phyloP scores from a whole-genome alignment of 2,329 filamentous ascomycete genomes.

The Bertia moriformis region DNA sequence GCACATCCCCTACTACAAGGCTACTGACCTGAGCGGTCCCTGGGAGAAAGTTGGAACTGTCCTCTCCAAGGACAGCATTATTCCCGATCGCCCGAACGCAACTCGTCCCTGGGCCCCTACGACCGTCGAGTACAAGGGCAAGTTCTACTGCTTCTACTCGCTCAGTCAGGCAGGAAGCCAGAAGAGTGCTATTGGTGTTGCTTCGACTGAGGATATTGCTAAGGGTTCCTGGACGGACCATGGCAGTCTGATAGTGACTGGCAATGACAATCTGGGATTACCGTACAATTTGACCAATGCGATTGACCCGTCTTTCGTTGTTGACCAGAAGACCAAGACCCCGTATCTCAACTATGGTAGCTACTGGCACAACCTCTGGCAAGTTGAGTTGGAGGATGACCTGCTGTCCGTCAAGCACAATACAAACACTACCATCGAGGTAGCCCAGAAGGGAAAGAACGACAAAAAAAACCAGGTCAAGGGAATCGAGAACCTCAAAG shows the following conservation, averaged over 20 bases:
- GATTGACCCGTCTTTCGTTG: conserved; percentile 15
- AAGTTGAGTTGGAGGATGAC: conserved; percentile 14
- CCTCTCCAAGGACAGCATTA: conserved; percentile 12
- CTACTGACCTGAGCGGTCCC: conserved; percentile 13
- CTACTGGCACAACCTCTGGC: conserved; percentile 18
- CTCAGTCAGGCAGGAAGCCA: conserved; percentile 12
- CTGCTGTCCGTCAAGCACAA: conserved; percentile 12
- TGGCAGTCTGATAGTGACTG: conserved; percentile 16
- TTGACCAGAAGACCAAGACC: conserved; percentile 10
- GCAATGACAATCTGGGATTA: conserved; percentile 11
- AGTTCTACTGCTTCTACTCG: conserved; percentile 20
- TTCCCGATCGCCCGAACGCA: conserved; percentile 11
- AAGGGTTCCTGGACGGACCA: conserved; percentile 16
- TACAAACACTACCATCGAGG: too few species aligned
- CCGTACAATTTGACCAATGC: conserved; percentile 18
- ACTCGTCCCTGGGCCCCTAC: conserved; percentile 18
- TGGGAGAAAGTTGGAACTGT: conserved; percentile 16
- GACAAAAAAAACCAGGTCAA: too few species aligned
- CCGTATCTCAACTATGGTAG: conserved; percentile 18
- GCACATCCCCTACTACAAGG: conserved; percentile 11
- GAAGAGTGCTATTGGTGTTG: conserved; percentile 18
- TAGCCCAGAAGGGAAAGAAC: too few species aligned
- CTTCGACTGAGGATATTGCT: conserved; percentile 11
- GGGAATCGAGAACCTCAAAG: conserved; percentile 8
- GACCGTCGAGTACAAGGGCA: conserved; percentile 11